Base-by-base conservation (phyloP, 306 rosid genomes). In the Mimosa bimucronata region DNA sequence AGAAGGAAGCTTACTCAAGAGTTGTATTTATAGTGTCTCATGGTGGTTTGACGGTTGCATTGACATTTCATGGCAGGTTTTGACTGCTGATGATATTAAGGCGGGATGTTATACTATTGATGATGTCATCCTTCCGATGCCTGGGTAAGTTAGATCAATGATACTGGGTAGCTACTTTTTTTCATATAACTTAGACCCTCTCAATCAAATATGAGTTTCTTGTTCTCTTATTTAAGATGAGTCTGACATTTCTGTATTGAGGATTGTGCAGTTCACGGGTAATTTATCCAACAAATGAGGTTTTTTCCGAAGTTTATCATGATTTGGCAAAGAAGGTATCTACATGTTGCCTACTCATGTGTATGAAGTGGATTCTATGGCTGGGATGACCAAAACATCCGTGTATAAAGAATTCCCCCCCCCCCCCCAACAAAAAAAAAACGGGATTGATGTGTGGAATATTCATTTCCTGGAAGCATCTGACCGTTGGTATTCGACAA, bases 111-210 rank as follows among this genome's bases (percentile, higher is more conserved):
- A 88, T 78, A 88, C 88, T 25, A 85, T 93, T 85, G 97, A 93
- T 37, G 99, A 95, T 71, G 84, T 91, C 58, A 82, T 95, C 81
- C 99, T 95, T 84, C 99, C 99, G n/a, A 58, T 91, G 88, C 99
- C 99, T 5, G 99, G 99, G 99, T 93, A 82, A 86, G 90, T 81
- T 71, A 38, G 50, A 76, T 46, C 73, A 62, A 29, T 29, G 74
- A 48, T 75, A 62, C 65, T 82, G 62, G 46, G 78, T 45, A 64
- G 66, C 57, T 71, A 23, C 52, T 69, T 64, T 52, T 80, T 67
- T 31, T n/a, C 29, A 23, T 66, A 8, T 9, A 23, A 82, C 38
- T n/a, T 40, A 7, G 76, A 57, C 71, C 48, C 15, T 70, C 66
- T 79, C 26, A 19, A 30, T 23, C 76, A 76, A 71, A 75, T 37